Conservation (phyloP, 2,329 filamentous ascomycete species). For the Diaporthe batatas region DNA sequence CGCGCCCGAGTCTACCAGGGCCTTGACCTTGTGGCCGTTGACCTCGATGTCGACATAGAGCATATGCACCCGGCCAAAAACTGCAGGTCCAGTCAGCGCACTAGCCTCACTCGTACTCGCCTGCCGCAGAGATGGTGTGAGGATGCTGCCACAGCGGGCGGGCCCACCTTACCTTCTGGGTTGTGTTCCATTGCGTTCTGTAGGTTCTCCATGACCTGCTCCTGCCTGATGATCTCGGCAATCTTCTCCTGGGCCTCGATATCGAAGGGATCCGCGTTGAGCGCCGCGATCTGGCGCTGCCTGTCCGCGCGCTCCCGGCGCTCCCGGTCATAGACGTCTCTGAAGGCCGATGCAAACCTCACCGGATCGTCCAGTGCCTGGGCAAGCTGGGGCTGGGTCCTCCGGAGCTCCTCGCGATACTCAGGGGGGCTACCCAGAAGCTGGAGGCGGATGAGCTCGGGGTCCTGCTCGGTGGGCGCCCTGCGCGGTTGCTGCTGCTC, state of each 20-base stretch:
- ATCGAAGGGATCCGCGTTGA: constrained; percentile 97
- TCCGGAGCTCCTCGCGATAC: constrained; percentile 74
- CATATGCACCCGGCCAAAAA: constrained; percentile 95
- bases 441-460: constrained; percentile 86
- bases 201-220: constrained; percentile 93
- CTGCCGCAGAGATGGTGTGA: constrained; percentile 17
- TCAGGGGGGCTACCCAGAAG: constrained; percentile 83
- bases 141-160: constrained; percentile 12
- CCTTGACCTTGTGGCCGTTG: constrained; percentile 92
- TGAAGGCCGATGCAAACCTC: constrained; percentile 81
- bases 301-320: constrained; percentile 80
- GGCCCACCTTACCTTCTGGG: constrained; percentile 81
- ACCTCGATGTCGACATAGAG: constrained; percentile 97
- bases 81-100: constrained; percentile 59
- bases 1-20: constrained; percentile 95
- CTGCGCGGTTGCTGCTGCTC: constrained; percentile 50
- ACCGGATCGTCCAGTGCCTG: constrained; percentile 80
- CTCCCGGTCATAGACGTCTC: constrained; percentile 77
- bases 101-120: constrained; percentile 23
- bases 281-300: constrained; percentile 82
- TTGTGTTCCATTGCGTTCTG: constrained; percentile 98
- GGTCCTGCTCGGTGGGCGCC: constrained; percentile 67
- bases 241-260: constrained; percentile 91
- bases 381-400: constrained; percentile 82
- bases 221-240: constrained; percentile 96